These are phyloP conservation scores for Petunia hybrid DNA, from an alignment of 305 asterid genomes.

Conservation along the genomic window DNA sequence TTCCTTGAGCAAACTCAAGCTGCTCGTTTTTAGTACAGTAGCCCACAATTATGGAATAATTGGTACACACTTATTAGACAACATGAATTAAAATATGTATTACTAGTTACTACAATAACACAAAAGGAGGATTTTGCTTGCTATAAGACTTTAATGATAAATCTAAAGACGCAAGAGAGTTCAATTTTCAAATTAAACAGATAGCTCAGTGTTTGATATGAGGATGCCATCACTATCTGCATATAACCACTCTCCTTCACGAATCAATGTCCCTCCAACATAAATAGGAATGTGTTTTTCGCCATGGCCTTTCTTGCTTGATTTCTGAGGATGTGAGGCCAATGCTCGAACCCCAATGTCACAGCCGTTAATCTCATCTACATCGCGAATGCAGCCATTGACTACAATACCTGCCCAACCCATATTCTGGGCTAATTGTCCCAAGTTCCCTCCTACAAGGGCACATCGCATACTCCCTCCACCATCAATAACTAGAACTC, in stretches of 20 bases:
- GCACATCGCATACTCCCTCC: constrained; percentile 94
- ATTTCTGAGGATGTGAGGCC: constrained; percentile 83
- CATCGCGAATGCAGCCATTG: constrained; percentile 85
- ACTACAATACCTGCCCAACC: constrained; percentile 85
- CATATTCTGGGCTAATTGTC: constrained; percentile 76
- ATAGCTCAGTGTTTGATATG: constrained; percentile 74
- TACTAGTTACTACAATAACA: not conserved
- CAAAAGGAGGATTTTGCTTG: not conserved
- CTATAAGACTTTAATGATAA: not conserved
- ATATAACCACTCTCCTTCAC: constrained; percentile 90
- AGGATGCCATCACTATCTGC: constrained; percentile 92
- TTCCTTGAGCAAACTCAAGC: not conserved
- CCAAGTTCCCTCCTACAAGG: constrained; percentile 82
- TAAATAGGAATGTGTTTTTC: constrained; percentile 61
- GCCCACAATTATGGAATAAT: not conserved
- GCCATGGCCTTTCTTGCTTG: constrained; percentile 70
- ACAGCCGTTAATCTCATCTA: constrained; percentile 86
- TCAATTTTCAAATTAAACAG: constrained; percentile 41
- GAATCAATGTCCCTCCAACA: constrained; percentile 65
- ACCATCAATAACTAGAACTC: constrained; percentile 85
- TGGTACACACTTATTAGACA: constrained; percentile 24
- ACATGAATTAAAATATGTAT: constrained; percentile 15
- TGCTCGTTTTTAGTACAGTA: not conserved
- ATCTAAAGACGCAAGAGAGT: not conserved
- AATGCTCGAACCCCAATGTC: constrained; percentile 87